phyloP scores from a whole-genome alignment of 495 filamentous ascomycete genomes.

The Podospora anserina region DNA sequence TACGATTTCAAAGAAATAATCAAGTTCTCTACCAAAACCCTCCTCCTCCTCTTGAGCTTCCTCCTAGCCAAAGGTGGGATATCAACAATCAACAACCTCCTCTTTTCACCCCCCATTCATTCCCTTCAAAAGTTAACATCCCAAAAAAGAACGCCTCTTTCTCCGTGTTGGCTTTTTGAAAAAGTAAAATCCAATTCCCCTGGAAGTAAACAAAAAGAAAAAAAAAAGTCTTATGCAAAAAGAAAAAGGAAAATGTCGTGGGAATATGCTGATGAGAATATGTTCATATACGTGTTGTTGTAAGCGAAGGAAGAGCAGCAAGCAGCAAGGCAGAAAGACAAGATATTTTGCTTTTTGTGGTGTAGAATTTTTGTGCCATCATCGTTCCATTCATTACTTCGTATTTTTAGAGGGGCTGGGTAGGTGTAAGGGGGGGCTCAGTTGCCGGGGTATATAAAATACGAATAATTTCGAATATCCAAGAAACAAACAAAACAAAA shows the following conservation, averaged over 20 bases:
- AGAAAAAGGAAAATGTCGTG: neutral
- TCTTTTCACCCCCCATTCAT: too few species aligned
- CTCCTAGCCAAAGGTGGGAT: neutral
- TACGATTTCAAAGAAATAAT: conserved; percentile 3
- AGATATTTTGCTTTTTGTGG: neutral
- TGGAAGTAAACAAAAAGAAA: neutral
- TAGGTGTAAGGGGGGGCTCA: neutral
- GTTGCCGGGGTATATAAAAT: conserved; percentile 13
- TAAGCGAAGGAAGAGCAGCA: neutral
- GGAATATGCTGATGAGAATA: neutral
- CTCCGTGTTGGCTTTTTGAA: neutral
- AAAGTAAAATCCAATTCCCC: neutral
- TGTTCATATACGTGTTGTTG: neutral
- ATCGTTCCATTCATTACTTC: conserved; percentile 13
- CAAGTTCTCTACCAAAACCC: neutral
- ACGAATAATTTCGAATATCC: conserved; percentile 1
- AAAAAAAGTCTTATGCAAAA: neutral
- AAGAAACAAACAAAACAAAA: conserved; percentile 7
- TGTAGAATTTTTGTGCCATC: neutral
- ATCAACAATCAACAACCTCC: neutral
- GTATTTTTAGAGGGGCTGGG: neutral
- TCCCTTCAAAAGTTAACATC: neutral
- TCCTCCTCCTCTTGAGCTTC: neutral
- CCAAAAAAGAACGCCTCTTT: neutral
- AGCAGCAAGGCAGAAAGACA: neutral